phyloP scores from a whole-genome alignment of 148 eudicot species.

The Persicaria tinctoria region DNA sequence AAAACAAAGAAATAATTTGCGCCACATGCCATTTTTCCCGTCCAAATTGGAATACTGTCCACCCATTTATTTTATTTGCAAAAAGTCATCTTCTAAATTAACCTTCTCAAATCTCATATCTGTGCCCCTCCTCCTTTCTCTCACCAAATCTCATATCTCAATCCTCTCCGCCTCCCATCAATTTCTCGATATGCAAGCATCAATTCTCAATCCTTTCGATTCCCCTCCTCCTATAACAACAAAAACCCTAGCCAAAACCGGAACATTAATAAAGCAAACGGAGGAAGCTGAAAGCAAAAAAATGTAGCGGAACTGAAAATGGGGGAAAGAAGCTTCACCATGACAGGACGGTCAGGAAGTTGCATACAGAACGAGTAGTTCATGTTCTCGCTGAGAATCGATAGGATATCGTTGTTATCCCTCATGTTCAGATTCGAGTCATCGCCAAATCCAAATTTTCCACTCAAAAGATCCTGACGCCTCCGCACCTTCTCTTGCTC shows the following conservation, averaged over 20 bases:
- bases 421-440: conserved; percentile 14
- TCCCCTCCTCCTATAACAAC: not conserved
- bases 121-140: too few relatives aligned
- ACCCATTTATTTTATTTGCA: too few relatives aligned
- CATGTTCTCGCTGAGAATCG: conserved; percentile 40
- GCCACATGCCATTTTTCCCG: too few relatives aligned
- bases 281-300: not conserved
- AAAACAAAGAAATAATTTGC: too few relatives aligned
- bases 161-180: too few relatives aligned
- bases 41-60: too few relatives aligned
- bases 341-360: conserved; percentile 84
- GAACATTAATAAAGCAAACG: not conserved
- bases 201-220: too few relatives aligned
- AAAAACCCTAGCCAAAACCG: not conserved
- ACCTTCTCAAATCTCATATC: too few relatives aligned
- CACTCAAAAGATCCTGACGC: conserved; percentile 65
- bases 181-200: too few relatives aligned
- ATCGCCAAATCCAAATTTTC: conserved; percentile 20
- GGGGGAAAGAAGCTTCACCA: conserved; percentile 35
- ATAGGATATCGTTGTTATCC: conserved; percentile 38
- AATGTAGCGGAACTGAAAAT: not conserved
- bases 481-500: conserved; percentile 60
- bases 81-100: too few relatives aligned
- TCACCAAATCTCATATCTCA: too few relatives aligned
- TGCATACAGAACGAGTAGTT: conserved; percentile 74